Base-by-base conservation (phyloP, 2,329 filamentous ascomycete genomes). In the Arthrobotrys musiformis region DNA sequence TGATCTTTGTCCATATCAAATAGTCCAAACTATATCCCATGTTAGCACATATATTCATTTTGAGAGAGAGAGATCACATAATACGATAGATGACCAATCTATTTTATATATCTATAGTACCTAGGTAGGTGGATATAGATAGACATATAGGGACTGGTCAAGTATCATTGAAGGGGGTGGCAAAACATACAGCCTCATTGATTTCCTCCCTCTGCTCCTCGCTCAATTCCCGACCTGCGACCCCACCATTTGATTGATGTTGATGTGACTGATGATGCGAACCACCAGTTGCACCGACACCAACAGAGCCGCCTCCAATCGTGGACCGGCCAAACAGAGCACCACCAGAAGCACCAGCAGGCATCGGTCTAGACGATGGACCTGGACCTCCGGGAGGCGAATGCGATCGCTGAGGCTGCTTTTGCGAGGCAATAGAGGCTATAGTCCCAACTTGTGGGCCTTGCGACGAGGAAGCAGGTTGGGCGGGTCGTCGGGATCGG, bases 1-100 rank as follows among this genome's bases (percentile, higher is more conserved):
- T 90, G 89, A 85, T 98, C 94, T 83, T 96, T 94, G 87, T 98
- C 94, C 82, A 97, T 91, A 84, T 98, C 95, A 87, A 99, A 98
- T 79, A 98, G 90, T 78, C 91, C 90, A 84, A 98, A 98, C 92
- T 97, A 67, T 19, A 17, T 42, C 9, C 26, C 11, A 19, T 33
- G 33, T 61, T 40, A 67, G 42, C 30, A 2, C 24, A 40, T 17
- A 0, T 24, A 17, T 28, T 11, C 15, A 19, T 8, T 7, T 15
- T 44, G 46, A 6, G 48, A 19, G 62, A 69, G 46, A 6, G 48
- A 19, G 62, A 69, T 69, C 35, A 28, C 17, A 17, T 24, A 9
- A n/a, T 17, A 7, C 11, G 15, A 24, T 30, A 8, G 11, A 17
- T 2, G 2, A 50, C n/a, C 8, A 2, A 17, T 8, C 17, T 17